Base-by-base conservation (phyloP, 768 basidiomycete species). In the Podaxis sp. region DNA sequence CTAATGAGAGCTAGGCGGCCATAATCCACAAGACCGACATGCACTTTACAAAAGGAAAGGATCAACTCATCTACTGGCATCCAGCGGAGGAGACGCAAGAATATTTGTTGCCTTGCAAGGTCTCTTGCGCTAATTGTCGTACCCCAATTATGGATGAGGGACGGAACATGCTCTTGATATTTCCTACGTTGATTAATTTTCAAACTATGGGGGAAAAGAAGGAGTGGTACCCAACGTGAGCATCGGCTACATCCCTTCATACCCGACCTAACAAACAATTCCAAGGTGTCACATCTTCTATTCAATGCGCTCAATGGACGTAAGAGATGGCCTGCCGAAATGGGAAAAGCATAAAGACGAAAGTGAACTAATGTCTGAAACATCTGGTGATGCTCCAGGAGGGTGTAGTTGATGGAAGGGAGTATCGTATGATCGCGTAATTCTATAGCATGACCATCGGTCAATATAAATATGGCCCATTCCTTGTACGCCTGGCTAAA, bases 121-220 rank as follows among this genome's bases (percentile, higher is more conserved):
- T 58, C 15, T 60, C 64, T 9, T 65, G 64, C 43, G 46, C 41
- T 9, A 58, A 53, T 22, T 65, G 64, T 52, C 54, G 64, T 11
- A 54, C 64, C 17, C 64, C 64, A 11, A 50, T 65, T 3, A 62
- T 65, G 64, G 64, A 65, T 24, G 64, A 65, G 29, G 64, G 64
- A 6, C 50, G 64, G 27, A 65, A 47, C 3, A 65, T 65, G 64
- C 24, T 65, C 5, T 29, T 65, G 27, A 33, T 65, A 13, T 65
- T 65, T 43, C 64, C 64, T 8, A 62, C 64, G 8, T 43, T 63
- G 25, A 59, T 65, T 0, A 25, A 65, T 15, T 62, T 65, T 41
- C 17, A 38, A 19, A 15, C 38, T 6, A 36, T 59, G 11, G 47
- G 22, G 24, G 61, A 63, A 11, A 54, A 49, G 24, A 17, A 29